A percentile compares a stretch with the other conserved stretches of the same genome.
Evolutionary conservation across 345 rosid genomes (phyloP).

Genomic region (Eucalyptus dawsonii): DNA sequence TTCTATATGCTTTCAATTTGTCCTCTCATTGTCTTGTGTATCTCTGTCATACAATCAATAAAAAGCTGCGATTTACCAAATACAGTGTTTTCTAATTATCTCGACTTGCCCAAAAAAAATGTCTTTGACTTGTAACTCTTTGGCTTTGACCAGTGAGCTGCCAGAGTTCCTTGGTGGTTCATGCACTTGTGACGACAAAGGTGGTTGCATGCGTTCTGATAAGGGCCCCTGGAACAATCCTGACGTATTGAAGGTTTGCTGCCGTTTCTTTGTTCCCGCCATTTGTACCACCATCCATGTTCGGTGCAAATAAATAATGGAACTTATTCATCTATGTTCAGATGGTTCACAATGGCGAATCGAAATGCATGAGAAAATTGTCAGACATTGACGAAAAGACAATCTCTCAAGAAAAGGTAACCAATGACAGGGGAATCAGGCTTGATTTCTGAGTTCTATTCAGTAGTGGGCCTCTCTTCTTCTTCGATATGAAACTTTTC

Average conservation of each 20-base stretch:
- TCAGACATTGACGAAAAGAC: slow-evolving; percentile 45
- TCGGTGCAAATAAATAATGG: not conserved
- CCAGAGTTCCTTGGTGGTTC: slow-evolving; percentile 88
- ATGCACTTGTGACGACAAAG: slow-evolving; percentile 75
- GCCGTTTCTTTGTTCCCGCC: not conserved
- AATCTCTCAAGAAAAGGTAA: slow-evolving; percentile 32
- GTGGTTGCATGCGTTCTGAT: slow-evolving; percentile 91
- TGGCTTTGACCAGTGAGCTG: slow-evolving; percentile 41
- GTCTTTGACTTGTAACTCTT: not conserved
- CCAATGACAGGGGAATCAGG: not conserved
- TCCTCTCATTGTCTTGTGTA: not conserved
- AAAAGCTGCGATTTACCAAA: not conserved
- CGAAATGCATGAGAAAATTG: slow-evolving; percentile 31
- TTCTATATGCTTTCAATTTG: not conserved
- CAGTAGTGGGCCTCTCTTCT: not conserved
- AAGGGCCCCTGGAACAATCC: slow-evolving; percentile 96
- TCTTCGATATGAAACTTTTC: not conserved
- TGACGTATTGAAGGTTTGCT: slow-evolving; percentile 47
- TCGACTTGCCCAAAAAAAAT: not conserved
- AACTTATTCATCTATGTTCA: not conserved
- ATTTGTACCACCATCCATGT: not conserved
- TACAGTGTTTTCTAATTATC: not conserved
- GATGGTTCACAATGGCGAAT: slow-evolving; percentile 72
- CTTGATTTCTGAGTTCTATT: not conserved
- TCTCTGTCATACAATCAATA: not conserved